phyloP scores from a whole-genome alignment of 805 yeast species.

The Ogataea trehaloabstinens region DNA sequence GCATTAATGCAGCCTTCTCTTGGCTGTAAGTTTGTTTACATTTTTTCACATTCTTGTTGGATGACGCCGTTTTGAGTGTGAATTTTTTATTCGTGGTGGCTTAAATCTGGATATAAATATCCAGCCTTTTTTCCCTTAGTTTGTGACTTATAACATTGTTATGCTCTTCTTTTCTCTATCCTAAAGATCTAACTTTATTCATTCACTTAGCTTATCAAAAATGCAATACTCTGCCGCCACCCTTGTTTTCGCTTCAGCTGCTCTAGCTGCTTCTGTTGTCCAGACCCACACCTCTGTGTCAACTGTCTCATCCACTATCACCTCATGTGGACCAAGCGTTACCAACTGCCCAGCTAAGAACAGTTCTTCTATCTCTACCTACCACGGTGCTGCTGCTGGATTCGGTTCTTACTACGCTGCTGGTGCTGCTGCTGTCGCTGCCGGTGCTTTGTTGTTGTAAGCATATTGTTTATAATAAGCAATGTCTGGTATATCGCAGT shows the following conservation, averaged over 20 bases:
- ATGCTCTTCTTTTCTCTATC: background rate
- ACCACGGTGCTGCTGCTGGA: conserved; percentile 35
- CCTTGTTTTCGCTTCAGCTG: conserved; percentile 35
- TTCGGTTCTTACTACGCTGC: conserved; percentile 29
- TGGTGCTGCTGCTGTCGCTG: conserved; percentile 35
- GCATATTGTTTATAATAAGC: conserved; percentile 3
- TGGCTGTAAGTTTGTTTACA: conserved; percentile 5
- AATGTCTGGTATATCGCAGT: no score
- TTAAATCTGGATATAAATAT: conserved; percentile 11
- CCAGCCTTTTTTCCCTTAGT: conserved; percentile 3
- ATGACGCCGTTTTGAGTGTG: background rate
- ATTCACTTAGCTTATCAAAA: conserved; percentile 21
- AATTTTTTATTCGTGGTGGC: background rate
- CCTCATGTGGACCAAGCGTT: conserved; percentile 38
- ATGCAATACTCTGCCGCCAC: conserved; percentile 48
- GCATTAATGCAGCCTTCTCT: background rate
- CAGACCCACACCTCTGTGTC: conserved; percentile 33
- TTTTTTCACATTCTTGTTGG: conserved; percentile 2
- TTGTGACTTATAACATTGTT: background rate
- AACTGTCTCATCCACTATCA: conserved; percentile 39
- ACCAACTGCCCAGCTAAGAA: conserved; percentile 41
- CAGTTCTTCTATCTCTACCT: conserved; percentile 30
- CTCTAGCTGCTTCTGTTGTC: conserved; percentile 33
- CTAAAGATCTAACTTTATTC: conserved; percentile 25
- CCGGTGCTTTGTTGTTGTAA: conserved; percentile 36